Conservation (phyloP, 2,329 filamentous ascomycete species). For the Xylogone sp. region DNA sequence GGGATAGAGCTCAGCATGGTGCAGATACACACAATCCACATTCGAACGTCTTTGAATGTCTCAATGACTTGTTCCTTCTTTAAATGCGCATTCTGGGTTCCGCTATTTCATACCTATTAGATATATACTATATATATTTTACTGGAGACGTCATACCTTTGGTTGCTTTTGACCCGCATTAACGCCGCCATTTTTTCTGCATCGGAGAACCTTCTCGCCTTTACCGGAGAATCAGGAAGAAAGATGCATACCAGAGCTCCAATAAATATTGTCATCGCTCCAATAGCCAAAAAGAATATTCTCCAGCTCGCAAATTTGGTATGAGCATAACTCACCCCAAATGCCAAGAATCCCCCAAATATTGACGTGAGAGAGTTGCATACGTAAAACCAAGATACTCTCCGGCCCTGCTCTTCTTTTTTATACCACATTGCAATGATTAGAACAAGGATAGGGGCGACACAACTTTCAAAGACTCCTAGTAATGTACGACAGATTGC, state of each 20-base stretch:
- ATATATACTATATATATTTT: not conserved
- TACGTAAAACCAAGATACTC: conserved; percentile 33
- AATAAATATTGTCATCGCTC: conserved; percentile 2
- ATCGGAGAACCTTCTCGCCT: conserved; percentile 34
- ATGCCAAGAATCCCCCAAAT: conserved; percentile 11
- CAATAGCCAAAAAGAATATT: conserved; percentile 10
- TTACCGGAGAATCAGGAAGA: conserved; percentile 45
- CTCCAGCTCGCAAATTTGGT: conserved; percentile 8
- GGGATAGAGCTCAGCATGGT: conserved; percentile 46
- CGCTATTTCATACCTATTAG: conserved; percentile 46
- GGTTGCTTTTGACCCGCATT: not conserved
- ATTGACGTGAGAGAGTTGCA: conserved; percentile 18
- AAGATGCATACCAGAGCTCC: conserved; percentile 12
- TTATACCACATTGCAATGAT: conserved; percentile 53
- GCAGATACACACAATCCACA: conserved; percentile 34
- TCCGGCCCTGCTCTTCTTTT: conserved; percentile 50
- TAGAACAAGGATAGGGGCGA: conserved; percentile 49
- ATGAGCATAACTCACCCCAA: conserved; percentile 6
- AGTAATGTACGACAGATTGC: conserved; percentile 46
- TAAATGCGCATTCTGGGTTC: conserved; percentile 46
- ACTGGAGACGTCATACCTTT: not conserved
- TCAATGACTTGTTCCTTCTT: conserved; percentile 45
- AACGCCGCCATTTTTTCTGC: conserved; percentile 32
- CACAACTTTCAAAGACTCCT: conserved; percentile 48
- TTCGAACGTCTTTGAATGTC: conserved; percentile 28